phyloP scores from a whole-genome alignment of 257 asterid genomes.

The Parsonsia alboflavescens region DNA sequence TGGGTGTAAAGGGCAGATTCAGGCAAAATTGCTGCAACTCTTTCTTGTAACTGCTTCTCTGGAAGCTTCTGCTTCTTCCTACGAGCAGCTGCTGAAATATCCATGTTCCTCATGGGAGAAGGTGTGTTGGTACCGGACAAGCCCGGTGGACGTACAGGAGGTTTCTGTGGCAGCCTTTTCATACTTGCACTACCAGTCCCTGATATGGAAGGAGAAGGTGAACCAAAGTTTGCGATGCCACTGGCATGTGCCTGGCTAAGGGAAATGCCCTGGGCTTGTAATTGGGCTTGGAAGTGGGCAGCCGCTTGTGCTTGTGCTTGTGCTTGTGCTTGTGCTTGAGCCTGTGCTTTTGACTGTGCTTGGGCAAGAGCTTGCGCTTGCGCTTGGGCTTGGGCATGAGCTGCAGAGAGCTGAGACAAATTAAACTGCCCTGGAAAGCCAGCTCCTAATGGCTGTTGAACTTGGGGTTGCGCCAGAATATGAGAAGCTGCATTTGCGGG shows the following conservation, averaged over 20 bases:
- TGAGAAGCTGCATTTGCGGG: conserved; percentile 44
- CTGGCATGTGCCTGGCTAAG: conserved; percentile 62
- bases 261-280: conserved; percentile 86
- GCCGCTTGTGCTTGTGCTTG: conserved; percentile 30
- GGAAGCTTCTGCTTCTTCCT: conserved; percentile 96
- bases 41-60: conserved; percentile 83
- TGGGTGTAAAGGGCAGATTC: conserved; percentile 96
- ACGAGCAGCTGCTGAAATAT: conserved; percentile 76
- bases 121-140: conserved; percentile 37
- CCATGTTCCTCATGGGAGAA: conserved; percentile 80
- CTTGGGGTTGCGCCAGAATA: conserved; percentile 33
- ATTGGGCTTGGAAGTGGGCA: conserved; percentile 68
- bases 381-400: conserved; percentile 89
- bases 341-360: conserved; percentile 56
- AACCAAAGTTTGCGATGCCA: conserved; percentile 58
- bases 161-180: conserved; percentile 75
- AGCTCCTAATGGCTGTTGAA: conserved; percentile 62
- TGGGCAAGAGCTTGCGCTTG: conserved; percentile 77
- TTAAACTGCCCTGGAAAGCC: conserved; percentile 73
- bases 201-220: conserved; percentile 67
- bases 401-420: conserved; percentile 60
- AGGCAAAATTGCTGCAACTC: conserved; percentile 90
- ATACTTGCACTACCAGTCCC: conserved; percentile 53
- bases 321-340: conserved; percentile 53
- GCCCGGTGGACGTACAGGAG: conserved; percentile 84